Evolutionary conservation across 1,139 yeast species (phyloP).

Genomic region (Candida sp.): DNA sequence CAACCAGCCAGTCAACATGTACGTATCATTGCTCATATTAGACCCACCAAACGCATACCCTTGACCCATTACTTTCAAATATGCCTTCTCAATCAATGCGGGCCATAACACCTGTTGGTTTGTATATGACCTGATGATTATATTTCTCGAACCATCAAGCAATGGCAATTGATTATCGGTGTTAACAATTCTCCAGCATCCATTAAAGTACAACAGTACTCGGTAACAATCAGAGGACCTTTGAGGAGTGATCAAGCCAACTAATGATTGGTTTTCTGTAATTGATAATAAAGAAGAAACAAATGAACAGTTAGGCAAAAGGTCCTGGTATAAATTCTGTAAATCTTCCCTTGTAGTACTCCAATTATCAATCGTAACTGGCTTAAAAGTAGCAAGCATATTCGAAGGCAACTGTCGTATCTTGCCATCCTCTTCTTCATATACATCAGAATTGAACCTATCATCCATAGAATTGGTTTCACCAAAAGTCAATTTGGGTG

Average conservation of each 20-base stretch:
- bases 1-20: conserved; percentile 64
- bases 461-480: conserved; percentile 12
- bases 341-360: conserved; percentile 12
- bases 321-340: conserved; percentile 46
- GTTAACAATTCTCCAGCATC: conserved; percentile 48
- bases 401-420: conserved; percentile 15
- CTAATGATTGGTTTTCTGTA: conserved; percentile 12
- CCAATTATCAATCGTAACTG: conserved; percentile 16
- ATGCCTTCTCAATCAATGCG: conserved; percentile 74
- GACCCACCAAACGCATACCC: conserved; percentile 74
- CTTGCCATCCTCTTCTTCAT: conserved; percentile 3
- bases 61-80: conserved; percentile 55
- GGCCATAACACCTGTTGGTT: conserved; percentile 55
- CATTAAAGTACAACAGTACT: conserved; percentile 49
- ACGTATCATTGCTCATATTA: conserved; percentile 75
- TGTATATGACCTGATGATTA: conserved; percentile 38
- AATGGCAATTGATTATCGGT: conserved; percentile 47
- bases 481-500: conserved; percentile 30
- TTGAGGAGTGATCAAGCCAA: conserved; percentile 24
- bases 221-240: conserved; percentile 27
- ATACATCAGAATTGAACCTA: conserved; percentile 6
- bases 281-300: conserved; percentile 61
- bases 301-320: conserved; percentile 71
- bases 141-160: conserved; percentile 15
- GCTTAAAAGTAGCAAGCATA: conserved; percentile 13